Base-by-base conservation (phyloP, 164 flowering plant species). In the Liquidambar formosana region DNA sequence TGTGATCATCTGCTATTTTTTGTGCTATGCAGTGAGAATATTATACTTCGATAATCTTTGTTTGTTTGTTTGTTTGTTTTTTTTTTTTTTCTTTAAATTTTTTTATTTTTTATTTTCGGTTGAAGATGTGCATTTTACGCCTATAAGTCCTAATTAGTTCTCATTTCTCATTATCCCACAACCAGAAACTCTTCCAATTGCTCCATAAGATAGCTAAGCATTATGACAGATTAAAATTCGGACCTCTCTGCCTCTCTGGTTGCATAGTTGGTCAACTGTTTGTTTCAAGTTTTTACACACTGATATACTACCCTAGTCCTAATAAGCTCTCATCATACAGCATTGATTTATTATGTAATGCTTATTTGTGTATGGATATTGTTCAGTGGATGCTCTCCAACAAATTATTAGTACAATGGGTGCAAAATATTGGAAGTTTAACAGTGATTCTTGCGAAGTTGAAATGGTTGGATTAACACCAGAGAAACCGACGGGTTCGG, bases 381-480 rank as follows among this genome's bases (percentile, higher is more conserved):
- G 5, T 60, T 47, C 48, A 80, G 83, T 80, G 45, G 76, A 80
- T 48, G 77, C 67, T 44, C 77, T 80, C 18, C 54, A 72, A 23
- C 71, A 73, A 67, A 77, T 80, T 9, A 23, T 61, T 3, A 67
- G 48, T 23, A 73, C 79, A 21, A 68, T 86, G 86, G 88, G 88
- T 21, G 79, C 88, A 41, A 75, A 58, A 16, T 22, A 73, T 64
- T 86, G 88, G 90, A 68, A 48, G 59, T 84, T 86, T 52, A 49
- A 84, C 65, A 75, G 65, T 18, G 70, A 71, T 56, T 56, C 75
- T 25, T 86, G 90, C 51, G 28, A 65, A 46, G 43, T 75, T 49
- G 71, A 73, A 49, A 14, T 38, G 56, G 72, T 71, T 61, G 79
- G 77, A 14, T 5, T 69, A 8, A 67, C 76, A 33, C 26, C 10